Percentiles rank a stretch among this genome's conserved stretches.
phyloP scores from a whole-genome alignment of 225 moss, liverwort and hornwort species.

The Bryum argenteum region DNA sequence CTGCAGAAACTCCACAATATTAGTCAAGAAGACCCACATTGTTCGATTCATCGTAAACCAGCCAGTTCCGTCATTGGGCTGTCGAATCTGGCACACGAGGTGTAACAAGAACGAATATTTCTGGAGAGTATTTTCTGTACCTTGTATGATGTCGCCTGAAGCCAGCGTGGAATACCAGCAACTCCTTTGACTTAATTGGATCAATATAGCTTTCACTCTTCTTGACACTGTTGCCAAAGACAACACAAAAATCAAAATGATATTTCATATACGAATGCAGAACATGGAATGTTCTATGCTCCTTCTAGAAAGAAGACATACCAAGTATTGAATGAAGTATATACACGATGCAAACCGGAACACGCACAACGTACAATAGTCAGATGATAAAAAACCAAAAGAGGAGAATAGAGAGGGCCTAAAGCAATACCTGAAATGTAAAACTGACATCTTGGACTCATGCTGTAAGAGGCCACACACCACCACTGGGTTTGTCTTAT shows the following conservation, averaged over 20 bases:
- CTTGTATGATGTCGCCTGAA: constrained; percentile 81
- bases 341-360: constrained; percentile 4
- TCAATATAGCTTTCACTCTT: constrained; percentile 76
- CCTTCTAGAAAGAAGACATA: neutral
- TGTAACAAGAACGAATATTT: neutral
- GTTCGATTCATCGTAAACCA: neutral
- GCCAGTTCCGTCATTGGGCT: neutral
- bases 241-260: constrained; percentile 22
- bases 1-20: constrained; percentile 43
- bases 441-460: constrained; percentile 92
- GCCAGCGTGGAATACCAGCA: constrained; percentile 80
- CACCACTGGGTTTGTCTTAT: constrained; percentile 64
- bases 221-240: constrained; percentile 58
- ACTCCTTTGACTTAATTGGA: constrained; percentile 86
- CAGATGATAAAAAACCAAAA: neutral
- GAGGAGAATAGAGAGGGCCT: constrained; percentile 16
- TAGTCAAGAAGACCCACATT: constrained; percentile 19
- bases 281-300: neutral
- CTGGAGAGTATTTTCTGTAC: constrained; percentile 34
- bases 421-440: constrained; percentile 78
- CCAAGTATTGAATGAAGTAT: neutral
- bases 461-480: constrained; percentile 90
- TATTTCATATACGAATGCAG: neutral
- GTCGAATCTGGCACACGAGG: too few species aligned
- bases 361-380: neutral